Percentiles rank a stretch among this genome's conserved stretches.
phyloP scores from a whole-genome alignment of 2,329 filamentous ascomycete genomes.

The Diaporthe ampelina region DNA sequence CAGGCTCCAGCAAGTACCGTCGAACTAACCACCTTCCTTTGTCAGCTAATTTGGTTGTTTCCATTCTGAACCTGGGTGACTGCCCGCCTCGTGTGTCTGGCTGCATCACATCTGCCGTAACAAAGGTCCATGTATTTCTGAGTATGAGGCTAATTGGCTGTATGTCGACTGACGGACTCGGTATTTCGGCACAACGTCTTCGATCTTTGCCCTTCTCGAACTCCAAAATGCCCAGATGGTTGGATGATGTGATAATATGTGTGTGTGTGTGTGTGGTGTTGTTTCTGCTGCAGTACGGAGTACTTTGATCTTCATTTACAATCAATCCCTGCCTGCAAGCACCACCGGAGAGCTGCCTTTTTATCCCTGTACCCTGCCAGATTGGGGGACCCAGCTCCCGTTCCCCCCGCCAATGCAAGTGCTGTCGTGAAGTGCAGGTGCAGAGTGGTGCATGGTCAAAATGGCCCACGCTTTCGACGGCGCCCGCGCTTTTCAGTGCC shows the following conservation, averaged over 20 bases:
- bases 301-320: conserved; percentile 13
- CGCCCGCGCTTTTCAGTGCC: conserved; percentile 25
- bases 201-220: not conserved
- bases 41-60: not conserved
- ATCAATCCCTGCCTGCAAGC: not conserved
- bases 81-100: no score
- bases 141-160: not conserved
- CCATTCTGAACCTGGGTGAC: not conserved
- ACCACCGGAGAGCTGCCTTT: not conserved
- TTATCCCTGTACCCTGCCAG: conserved; percentile 27
- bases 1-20: no score
- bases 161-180: not conserved
- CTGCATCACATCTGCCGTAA: no score
- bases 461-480: conserved; percentile 18
- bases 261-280: not conserved
- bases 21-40: not conserved
- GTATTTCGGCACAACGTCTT: not conserved
- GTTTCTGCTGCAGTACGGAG: not conserved
- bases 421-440: not conserved
- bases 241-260: not conserved
- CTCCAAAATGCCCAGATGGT: not conserved
- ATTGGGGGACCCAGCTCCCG: conserved; percentile 37
- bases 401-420: conserved; percentile 27
- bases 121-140: no score
- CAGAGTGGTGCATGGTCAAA: not conserved